phyloP scores from a whole-genome alignment of 139 green algal genomes.

The Chlorella sp. region DNA sequence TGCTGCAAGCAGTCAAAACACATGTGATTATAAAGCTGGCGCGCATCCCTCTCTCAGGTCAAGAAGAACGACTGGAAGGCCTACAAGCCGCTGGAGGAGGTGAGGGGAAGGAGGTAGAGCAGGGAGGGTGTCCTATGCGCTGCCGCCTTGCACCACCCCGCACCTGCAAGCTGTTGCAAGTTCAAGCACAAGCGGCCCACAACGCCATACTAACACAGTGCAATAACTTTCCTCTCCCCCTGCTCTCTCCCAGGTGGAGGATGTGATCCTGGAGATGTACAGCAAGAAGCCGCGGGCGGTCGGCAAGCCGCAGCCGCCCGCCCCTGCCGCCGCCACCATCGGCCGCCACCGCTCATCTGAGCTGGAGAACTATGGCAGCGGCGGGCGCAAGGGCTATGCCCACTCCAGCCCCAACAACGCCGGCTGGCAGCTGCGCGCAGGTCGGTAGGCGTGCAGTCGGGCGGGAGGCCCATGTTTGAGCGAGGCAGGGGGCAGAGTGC shows the following conservation, averaged over 20 bases:
- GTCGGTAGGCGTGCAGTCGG: neutral
- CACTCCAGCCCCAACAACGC: neutral
- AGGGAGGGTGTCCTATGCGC: too few relatives aligned
- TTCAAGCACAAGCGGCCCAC: too few relatives aligned
- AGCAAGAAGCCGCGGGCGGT: neutral
- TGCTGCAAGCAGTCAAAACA: too few relatives aligned
- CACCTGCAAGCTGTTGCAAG: too few relatives aligned
- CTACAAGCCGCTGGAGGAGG: constrained; percentile 6
- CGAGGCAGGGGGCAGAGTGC: too few relatives aligned
- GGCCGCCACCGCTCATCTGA: neutral
- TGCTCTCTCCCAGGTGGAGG: neutral
- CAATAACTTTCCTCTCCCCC: neutral
- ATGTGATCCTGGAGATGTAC: constrained; percentile 22
- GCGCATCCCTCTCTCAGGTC: neutral
- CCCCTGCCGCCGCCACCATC: too few relatives aligned
- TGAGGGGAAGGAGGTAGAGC: neutral
- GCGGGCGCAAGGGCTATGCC: neutral
- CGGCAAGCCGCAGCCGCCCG: neutral
- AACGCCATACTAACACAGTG: too few relatives aligned
- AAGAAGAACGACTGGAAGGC: constrained; percentile 32
- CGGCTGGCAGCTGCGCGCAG: constrained; percentile 11
- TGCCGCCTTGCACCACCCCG: too few relatives aligned
- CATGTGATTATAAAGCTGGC: too few relatives aligned
- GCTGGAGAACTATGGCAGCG: neutral
- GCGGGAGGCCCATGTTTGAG: too few relatives aligned